A percentile compares a stretch with the other conserved stretches of the same genome.
These are phyloP conservation scores for Saccharum officinarum DNA, from an alignment of 176 grass and related monocot genomes.

Conservation along the genomic window DNA sequence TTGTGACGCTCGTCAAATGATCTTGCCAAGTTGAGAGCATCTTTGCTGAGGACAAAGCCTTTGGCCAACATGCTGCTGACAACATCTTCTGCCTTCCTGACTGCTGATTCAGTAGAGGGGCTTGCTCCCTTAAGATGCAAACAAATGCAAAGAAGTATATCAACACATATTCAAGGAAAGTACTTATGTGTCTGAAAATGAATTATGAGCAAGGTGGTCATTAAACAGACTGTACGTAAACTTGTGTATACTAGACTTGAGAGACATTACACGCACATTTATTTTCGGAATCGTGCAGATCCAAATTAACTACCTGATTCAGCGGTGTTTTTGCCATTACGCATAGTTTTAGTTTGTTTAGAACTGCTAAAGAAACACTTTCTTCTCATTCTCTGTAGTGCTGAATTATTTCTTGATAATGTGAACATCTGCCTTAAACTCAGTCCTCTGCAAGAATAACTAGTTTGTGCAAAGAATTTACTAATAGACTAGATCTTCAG, in stretches of 20 bases:
- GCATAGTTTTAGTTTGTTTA: not conserved
- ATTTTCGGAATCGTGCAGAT: not conserved
- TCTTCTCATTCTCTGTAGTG: not conserved
- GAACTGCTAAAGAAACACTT: not conserved
- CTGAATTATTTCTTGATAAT: not conserved
- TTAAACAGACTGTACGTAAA: not conserved
- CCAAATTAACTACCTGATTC: slow-evolving; percentile 14
- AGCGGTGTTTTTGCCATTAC: not conserved
- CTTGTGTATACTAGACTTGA: not conserved
- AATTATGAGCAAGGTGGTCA: not conserved
- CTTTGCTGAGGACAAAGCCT: slow-evolving; percentile 91
- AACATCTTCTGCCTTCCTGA: slow-evolving; percentile 92
- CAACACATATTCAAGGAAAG: not conserved
- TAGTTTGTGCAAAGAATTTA: slow-evolving; percentile 15
- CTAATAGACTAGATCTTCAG: not conserved
- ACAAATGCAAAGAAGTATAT: slow-evolving; percentile 30
- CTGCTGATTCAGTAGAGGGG: slow-evolving; percentile 51
- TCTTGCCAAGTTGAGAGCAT: slow-evolving; percentile 74
- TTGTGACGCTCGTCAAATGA: slow-evolving; percentile 83
- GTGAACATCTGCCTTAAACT: not conserved
- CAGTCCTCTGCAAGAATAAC: not conserved
- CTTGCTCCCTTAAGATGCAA: slow-evolving; percentile 40
- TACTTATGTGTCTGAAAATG: not conserved
- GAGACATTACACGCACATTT: not conserved
- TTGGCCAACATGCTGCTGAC: slow-evolving; percentile 98